Conservation (phyloP, 108 stramenopile species). For the Skeletonema grethae region DNA sequence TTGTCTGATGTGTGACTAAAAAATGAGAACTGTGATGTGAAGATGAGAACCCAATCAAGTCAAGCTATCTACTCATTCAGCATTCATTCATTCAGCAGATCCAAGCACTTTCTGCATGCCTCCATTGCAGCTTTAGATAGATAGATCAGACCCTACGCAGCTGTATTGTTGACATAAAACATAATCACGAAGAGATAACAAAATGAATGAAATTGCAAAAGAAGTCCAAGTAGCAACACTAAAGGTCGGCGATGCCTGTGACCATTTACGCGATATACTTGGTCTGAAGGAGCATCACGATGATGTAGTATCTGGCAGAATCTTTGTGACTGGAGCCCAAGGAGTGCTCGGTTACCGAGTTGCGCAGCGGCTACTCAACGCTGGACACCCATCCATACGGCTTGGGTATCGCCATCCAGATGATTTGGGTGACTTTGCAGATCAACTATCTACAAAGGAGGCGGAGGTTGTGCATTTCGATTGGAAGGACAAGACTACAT, state of each 20-base stretch:
- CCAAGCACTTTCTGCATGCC: too few relatives aligned
- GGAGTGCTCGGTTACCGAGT: constrained; percentile 60
- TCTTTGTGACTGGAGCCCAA: constrained; percentile 46
- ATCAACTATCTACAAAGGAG: constrained; percentile 30
- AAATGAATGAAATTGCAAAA: neutral
- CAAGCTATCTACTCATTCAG: too few relatives aligned
- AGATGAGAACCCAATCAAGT: too few relatives aligned
- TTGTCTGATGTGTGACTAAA: too few relatives aligned
- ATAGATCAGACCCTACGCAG: too few relatives aligned
- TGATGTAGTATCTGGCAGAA: constrained; percentile 1
- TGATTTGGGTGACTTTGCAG: constrained; percentile 11
- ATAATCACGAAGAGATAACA: neutral
- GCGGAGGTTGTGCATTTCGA: constrained; percentile 60
- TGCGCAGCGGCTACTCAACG: constrained; percentile 37
- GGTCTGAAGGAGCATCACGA: neutral
- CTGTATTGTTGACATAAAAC: neutral
- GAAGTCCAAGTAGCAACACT: neutral
- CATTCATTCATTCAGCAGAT: too few relatives aligned
- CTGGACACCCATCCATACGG: constrained; percentile 43
- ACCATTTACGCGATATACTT: neutral
- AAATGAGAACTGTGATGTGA: too few relatives aligned
- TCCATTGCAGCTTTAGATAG: too few relatives aligned
- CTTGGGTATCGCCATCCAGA: constrained; percentile 41
- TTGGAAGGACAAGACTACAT: constrained; percentile 42
- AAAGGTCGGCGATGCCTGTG: neutral